phyloP scores from a whole-genome alignment of 1,284 basidiomycete species.

The Irpex sp. region DNA sequence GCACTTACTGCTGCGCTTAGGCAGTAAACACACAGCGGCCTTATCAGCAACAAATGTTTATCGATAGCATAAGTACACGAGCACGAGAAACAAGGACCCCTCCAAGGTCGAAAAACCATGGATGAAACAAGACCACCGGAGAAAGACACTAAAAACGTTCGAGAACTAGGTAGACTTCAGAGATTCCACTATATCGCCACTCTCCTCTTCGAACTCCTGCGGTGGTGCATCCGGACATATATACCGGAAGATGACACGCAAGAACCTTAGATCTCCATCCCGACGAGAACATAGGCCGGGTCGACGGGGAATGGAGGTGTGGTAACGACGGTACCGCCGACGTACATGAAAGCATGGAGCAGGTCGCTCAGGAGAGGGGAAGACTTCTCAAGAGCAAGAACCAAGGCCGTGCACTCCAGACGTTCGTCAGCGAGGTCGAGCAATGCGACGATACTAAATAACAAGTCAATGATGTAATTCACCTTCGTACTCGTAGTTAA shows the following conservation, averaged over 20 bases:
- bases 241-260: not conserved
- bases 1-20: not conserved
- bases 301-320: slow-evolving; percentile 71
- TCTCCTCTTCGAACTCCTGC: not conserved
- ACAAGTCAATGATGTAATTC: slow-evolving; percentile 4
- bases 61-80: not conserved
- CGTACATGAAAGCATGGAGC: slow-evolving; percentile 80
- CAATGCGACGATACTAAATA: slow-evolving; percentile 72
- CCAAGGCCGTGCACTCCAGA: slow-evolving; percentile 69
- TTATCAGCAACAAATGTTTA: not conserved
- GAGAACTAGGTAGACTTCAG: slow-evolving; percentile 2
- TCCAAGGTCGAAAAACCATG: not conserved
- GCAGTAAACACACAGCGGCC: not conserved
- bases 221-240: not conserved
- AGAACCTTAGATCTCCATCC: slow-evolving; percentile 61
- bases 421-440: slow-evolving; percentile 80
- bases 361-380: slow-evolving; percentile 56
- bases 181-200: slow-evolving; percentile 4
- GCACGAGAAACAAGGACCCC: not conserved
- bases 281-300: slow-evolving; percentile 70
- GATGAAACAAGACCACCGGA: not conserved
- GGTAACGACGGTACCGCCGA: slow-evolving; percentile 74
- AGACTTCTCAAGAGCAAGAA: slow-evolving; percentile 68
- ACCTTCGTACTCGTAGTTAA: not conserved
- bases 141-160: slow-evolving; percentile 8